Evolutionary conservation across 2,329 filamentous ascomycete species (phyloP).

Genomic region (Lasiodiplodia theobromae): DNA sequence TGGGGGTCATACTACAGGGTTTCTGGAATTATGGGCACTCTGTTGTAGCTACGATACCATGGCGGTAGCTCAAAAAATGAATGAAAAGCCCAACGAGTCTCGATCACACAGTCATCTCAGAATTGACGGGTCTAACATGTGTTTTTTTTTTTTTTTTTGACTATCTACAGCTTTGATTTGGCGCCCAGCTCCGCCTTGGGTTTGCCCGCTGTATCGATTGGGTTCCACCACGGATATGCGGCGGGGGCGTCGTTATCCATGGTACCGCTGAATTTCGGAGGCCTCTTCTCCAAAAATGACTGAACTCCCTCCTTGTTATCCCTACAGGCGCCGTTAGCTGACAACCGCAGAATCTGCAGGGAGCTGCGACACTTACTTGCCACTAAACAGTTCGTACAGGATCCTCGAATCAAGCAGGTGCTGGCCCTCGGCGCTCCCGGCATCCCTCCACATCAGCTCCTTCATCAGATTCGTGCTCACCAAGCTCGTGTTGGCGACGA

Average conservation of each 20-base stretch:
- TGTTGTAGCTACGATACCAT: conserved; percentile 45
- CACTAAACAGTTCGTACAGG: conserved; percentile 67
- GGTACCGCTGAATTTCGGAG: conserved; percentile 66
- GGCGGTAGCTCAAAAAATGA: conserved; percentile 45
- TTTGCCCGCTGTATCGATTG: conserved; percentile 55
- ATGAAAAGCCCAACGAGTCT: conserved; percentile 48
- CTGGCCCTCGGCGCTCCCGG: conserved; percentile 69
- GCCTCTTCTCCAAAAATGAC: conserved; percentile 74
- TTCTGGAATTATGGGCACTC: conserved; percentile 48
- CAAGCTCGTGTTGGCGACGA: conserved; percentile 70
- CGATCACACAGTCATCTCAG: not conserved
- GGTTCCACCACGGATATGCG: conserved; percentile 73
- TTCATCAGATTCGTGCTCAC: conserved; percentile 72
- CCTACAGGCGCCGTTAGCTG: conserved; percentile 41
- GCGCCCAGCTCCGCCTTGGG: conserved; percentile 42
- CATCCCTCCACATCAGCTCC: conserved; percentile 71
- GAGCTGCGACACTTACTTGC: conserved; percentile 42
- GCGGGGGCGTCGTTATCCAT: conserved; percentile 66
- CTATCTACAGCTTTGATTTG: conserved; percentile 23
- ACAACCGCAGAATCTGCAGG: not conserved
- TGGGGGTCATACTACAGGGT: conserved; percentile 39
- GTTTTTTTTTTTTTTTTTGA: not conserved
- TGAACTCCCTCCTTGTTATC: conserved; percentile 72
- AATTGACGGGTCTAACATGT: not conserved
- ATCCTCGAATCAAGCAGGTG: conserved; percentile 73